Conservation (phyloP, 441 rosid genomes). For the Populus hybrid region DNA sequence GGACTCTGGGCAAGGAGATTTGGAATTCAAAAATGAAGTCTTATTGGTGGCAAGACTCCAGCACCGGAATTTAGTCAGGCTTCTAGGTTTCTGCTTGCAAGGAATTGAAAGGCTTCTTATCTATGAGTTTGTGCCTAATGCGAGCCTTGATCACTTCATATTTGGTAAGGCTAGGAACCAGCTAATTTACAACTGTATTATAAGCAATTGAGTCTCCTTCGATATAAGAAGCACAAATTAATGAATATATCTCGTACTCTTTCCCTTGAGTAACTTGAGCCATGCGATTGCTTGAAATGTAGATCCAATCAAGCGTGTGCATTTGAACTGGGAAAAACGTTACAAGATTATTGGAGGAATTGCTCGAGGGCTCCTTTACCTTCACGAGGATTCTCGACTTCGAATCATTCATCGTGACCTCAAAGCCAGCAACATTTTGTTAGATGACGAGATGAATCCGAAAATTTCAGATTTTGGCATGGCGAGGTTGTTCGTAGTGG, state of each 20-base stretch:
- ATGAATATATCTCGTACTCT: background rate
- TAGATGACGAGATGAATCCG: conserved; percentile 29
- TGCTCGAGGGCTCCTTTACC: conserved; percentile 59
- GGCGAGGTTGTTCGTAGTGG: conserved; percentile 29
- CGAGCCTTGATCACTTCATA: no score
- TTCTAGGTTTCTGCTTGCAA: no score
- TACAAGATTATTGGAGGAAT: conserved; percentile 52
- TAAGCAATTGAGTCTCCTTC: background rate
- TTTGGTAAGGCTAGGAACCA: background rate
- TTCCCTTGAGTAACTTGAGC: no score
- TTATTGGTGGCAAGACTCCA: no score
- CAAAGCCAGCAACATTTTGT: conserved; percentile 45
- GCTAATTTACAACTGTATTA: no score
- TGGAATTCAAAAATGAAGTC: no score
- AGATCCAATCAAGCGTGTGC: conserved; percentile 31
- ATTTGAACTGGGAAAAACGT: conserved; percentile 50
- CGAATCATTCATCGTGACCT: conserved; percentile 64
- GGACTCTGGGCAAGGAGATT: no score
- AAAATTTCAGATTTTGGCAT: conserved; percentile 38
- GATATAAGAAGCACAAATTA: background rate
- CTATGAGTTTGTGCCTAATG: no score
- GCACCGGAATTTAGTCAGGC: no score
- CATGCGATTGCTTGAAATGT: background rate
- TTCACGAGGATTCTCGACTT: conserved; percentile 62
- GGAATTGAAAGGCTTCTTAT: no score